phyloP scores from a whole-genome alignment of 306 rosid genomes.

The Glycyrrhiza uralensis region DNA sequence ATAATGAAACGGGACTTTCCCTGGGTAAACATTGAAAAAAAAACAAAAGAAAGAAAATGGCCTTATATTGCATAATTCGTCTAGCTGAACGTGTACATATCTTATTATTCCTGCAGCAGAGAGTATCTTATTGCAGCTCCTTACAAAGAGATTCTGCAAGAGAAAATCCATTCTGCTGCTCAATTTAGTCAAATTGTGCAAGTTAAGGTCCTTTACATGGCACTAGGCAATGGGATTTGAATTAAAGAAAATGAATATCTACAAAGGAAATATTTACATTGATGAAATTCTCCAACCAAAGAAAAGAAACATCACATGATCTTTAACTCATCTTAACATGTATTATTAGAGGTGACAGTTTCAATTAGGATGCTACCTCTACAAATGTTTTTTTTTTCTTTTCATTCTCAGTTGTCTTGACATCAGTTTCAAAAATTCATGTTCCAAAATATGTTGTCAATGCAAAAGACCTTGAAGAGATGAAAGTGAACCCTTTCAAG shows the following conservation, averaged over 20 bases:
- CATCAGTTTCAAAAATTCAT: neutral
- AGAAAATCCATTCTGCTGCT: too few species aligned
- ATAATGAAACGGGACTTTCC: too few species aligned
- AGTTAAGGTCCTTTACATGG: neutral
- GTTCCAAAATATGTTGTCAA: neutral
- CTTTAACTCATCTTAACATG: neutral
- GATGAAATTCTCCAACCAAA: neutral
- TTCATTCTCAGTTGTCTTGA: neutral
- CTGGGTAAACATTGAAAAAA: too few species aligned
- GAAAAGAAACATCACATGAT: neutral
- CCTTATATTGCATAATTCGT: neutral
- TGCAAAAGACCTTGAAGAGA: neutral
- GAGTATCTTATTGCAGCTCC: neutral
- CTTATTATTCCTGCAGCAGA: neutral
- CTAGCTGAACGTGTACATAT: neutral
- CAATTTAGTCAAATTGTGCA: neutral
- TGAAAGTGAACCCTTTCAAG: neutral
- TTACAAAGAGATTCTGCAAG: neutral
- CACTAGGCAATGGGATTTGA: neutral
- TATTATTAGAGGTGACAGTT: neutral
- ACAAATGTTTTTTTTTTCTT: too few species aligned
- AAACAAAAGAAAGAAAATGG: neutral
- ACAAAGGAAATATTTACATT: neutral
- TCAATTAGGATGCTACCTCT: neutral
- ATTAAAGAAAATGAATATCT: neutral